Conservation (phyloP, 805 yeast species). For the Nakazawaea wickerhamii region DNA sequence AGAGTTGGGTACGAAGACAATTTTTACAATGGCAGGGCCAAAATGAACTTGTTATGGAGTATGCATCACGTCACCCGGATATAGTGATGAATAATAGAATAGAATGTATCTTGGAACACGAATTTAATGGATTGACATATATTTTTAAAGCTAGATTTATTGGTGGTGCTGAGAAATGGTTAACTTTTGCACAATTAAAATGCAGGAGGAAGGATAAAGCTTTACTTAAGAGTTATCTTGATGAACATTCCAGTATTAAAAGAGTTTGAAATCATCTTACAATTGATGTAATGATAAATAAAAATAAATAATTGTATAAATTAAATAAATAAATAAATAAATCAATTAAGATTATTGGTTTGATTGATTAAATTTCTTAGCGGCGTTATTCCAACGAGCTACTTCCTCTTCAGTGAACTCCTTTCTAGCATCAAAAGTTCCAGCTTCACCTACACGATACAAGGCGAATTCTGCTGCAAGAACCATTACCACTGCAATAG, state of each 20-base stretch:
- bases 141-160: background rate
- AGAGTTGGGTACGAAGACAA: background rate
- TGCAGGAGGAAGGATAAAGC: background rate
- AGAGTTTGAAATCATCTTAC: background rate
- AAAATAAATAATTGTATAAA: slow-evolving; percentile 2
- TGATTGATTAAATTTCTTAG: slow-evolving; percentile 25
- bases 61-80: too few relatives aligned
- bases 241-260: background rate
- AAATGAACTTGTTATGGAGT: too few relatives aligned
- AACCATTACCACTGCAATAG: slow-evolving; percentile 34
- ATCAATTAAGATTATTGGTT: background rate
- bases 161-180: background rate
- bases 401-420: slow-evolving; percentile 34
- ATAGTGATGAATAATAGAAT: too few relatives aligned
- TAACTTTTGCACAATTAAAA: background rate
- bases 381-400: slow-evolving; percentile 42
- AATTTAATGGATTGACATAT: background rate
- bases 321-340: slow-evolving; percentile 1
- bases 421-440: slow-evolving; percentile 29
- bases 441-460: slow-evolving; percentile 32
- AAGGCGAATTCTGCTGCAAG: slow-evolving; percentile 27
- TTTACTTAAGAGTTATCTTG: background rate
- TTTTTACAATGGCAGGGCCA: background rate
- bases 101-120: too few relatives aligned
- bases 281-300: background rate